A percentile compares a stretch with the other conserved stretches of the same genome.
phyloP scores from a whole-genome alignment of 1,284 basidiomycete genomes.

The Anthracocystis walkeri region DNA sequence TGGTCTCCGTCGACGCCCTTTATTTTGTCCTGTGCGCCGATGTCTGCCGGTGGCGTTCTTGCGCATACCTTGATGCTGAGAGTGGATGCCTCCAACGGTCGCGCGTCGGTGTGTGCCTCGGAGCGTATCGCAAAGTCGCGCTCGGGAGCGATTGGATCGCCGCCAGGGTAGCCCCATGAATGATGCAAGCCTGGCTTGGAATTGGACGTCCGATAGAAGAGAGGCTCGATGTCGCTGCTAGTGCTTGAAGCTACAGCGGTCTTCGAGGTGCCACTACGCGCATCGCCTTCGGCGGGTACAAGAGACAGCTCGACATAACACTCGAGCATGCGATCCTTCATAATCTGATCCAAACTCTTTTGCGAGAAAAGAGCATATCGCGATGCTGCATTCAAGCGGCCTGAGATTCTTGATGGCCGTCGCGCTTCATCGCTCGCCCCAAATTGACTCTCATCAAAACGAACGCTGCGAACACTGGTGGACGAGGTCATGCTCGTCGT shows the following conservation, averaged over 20 bases:
- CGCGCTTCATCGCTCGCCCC: conserved; percentile 12
- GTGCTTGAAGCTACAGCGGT: background rate
- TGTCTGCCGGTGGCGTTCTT: conserved; percentile 7
- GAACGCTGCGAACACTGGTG: conserved; percentile 35
- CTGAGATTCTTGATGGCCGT: conserved; percentile 17
- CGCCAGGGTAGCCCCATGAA: conserved; percentile 42
- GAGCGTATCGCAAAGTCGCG: conserved; percentile 23
- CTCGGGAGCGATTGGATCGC: conserved; percentile 34
- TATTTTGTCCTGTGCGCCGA: background rate
- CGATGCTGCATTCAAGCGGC: conserved; percentile 26
- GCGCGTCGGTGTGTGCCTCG: background rate
- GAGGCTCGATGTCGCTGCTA: background rate
- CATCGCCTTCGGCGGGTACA: background rate
- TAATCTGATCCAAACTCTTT: conserved; percentile 41
- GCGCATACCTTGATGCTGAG: conserved; percentile 32
- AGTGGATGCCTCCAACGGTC: conserved; percentile 12
- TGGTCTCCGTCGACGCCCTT: background rate
- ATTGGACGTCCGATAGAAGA: conserved; percentile 30
- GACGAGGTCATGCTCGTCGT: conserved; percentile 46
- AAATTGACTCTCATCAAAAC: conserved; percentile 39
- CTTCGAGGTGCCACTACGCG: background rate
- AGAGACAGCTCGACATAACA: conserved; percentile 44
- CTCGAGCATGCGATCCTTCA: conserved; percentile 48
- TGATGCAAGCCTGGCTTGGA: conserved; percentile 46
- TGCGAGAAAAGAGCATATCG: conserved; percentile 36